A percentile compares a stretch with the other conserved stretches of the same genome.
These are phyloP conservation scores for Acer saccharum DNA, from an alignment of 345 rosid genomes.

Conservation along the genomic window DNA sequence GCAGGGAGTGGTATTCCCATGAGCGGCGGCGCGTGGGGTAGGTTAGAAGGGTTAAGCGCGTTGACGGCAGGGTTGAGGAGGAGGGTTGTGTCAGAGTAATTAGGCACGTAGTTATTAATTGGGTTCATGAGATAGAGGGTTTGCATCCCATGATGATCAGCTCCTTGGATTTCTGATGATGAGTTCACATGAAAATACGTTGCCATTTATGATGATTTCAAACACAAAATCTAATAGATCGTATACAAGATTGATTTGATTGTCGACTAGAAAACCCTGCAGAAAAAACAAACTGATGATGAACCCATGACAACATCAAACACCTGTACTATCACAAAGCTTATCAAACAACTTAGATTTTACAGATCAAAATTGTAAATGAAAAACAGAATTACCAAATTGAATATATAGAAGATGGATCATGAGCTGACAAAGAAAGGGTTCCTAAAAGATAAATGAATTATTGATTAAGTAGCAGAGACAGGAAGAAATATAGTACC, in stretches of 20 bases:
- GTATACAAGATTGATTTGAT: too few species aligned
- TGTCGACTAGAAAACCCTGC: neutral
- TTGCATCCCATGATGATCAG: slow-evolving; percentile 46
- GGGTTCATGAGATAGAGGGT: slow-evolving; percentile 59
- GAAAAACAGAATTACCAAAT: neutral
- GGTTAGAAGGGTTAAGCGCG: slow-evolving; percentile 19
- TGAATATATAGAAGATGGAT: neutral
- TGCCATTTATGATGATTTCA: slow-evolving; percentile 34
- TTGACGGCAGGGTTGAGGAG: slow-evolving; percentile 38
- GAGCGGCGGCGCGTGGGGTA: slow-evolving; percentile 39
- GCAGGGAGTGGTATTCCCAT: slow-evolving; percentile 42
- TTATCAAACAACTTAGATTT: neutral
- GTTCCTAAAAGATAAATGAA: slow-evolving; percentile 18
- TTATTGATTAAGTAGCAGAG: slow-evolving; percentile 29
- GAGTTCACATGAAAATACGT: slow-evolving; percentile 48
- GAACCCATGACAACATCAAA: neutral
- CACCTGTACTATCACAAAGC: neutral
- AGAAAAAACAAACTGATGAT: neutral
- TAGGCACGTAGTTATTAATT: slow-evolving; percentile 31
- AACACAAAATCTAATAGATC: neutral
- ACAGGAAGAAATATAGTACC: slow-evolving; percentile 26
- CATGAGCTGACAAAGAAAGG: neutral
- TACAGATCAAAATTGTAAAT: too few species aligned
- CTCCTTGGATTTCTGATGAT: slow-evolving; percentile 47
- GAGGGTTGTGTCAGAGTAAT: slow-evolving; percentile 38